Evolutionary conservation across 1,284 basidiomycete genomes (phyloP).

Genomic region (Heterobasidion parviporum): DNA sequence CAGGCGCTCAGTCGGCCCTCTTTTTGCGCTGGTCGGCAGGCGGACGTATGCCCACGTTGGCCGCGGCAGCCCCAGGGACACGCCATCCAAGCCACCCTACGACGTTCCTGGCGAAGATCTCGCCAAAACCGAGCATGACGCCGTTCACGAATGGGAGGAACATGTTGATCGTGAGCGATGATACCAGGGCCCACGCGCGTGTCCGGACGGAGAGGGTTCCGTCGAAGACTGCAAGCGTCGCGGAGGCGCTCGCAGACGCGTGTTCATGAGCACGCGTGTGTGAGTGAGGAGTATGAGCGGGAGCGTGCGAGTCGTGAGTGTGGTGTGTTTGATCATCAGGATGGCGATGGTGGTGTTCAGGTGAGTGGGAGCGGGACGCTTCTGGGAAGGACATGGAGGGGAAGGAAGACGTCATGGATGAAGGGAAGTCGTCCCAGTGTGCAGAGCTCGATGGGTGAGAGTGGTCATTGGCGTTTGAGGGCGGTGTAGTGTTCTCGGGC

Average conservation of each 20-base stretch:
- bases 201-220: constrained; percentile 53
- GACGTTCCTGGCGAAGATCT: constrained; percentile 91
- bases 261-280: constrained; percentile 18
- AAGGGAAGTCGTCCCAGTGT: constrained; percentile 61
- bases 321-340: not conserved
- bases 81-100: constrained; percentile 55
- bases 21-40: not conserved
- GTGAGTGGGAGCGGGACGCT: constrained; percentile 36
- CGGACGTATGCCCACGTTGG: constrained; percentile 25
- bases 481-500: not conserved
- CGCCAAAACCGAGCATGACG: constrained; percentile 96
- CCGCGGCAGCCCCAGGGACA: constrained; percentile 17
- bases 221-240: constrained; percentile 80
- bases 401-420: constrained; percentile 59
- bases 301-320: constrained; percentile 2
- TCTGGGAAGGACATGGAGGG: constrained; percentile 64
- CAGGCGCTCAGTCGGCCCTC: no score
- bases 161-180: constrained; percentile 87
- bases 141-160: constrained; percentile 94
- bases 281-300: not conserved
- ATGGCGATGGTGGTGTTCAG: constrained; percentile 11
- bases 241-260: constrained; percentile 32
- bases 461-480: not conserved
- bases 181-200: constrained; percentile 65
- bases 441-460: constrained; percentile 16